phyloP scores from a whole-genome alignment of 2,329 filamentous ascomycete species.

The Mycocentrospora acerina region DNA sequence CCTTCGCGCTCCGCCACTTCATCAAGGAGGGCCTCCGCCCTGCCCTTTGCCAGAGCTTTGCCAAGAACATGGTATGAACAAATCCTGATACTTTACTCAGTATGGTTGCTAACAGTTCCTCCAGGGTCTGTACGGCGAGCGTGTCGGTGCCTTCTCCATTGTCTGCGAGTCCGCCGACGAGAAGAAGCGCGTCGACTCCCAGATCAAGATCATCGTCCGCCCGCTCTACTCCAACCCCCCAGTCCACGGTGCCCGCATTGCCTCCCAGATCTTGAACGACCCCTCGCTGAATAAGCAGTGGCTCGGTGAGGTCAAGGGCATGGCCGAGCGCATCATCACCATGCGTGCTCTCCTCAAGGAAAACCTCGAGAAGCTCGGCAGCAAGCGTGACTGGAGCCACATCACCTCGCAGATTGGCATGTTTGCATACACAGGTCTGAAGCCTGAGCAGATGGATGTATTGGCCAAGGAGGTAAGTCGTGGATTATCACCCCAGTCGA shows the following conservation, averaged over 20 bases:
- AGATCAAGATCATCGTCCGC: constrained; percentile 97
- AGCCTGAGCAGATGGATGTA: constrained; percentile 83
- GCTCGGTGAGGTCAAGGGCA: constrained; percentile 94
- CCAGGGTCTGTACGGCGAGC: constrained; percentile 95
- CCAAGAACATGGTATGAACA: constrained; percentile 89
- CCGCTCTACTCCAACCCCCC: constrained; percentile 98
- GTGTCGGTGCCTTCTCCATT: constrained; percentile 94
- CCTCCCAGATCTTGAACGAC: constrained; percentile 87
- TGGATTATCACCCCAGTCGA: too few relatives aligned
- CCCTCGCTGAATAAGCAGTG: constrained; percentile 85
- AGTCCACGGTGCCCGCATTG: constrained; percentile 92
- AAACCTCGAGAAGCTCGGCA: constrained; percentile 91
- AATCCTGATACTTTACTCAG: neutral
- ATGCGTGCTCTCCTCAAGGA: constrained; percentile 95
- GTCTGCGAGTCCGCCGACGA: constrained; percentile 83
- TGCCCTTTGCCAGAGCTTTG: constrained; percentile 88
- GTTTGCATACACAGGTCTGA: constrained; percentile 98
- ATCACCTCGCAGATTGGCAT: constrained; percentile 97
- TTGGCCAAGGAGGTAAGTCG: constrained; percentile 76
- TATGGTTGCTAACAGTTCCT: constrained; percentile 9
- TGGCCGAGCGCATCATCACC: constrained; percentile 98
- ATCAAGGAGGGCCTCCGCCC: constrained; percentile 88
- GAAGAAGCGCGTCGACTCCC: constrained; percentile 93
- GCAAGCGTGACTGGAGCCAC: constrained; percentile 97
- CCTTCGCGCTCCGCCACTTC: constrained; percentile 91